A percentile compares a stretch with the other conserved stretches of the same genome.
Conservation (phyloP, 148 eudicot species). For the Arbutus unedo region DNA sequence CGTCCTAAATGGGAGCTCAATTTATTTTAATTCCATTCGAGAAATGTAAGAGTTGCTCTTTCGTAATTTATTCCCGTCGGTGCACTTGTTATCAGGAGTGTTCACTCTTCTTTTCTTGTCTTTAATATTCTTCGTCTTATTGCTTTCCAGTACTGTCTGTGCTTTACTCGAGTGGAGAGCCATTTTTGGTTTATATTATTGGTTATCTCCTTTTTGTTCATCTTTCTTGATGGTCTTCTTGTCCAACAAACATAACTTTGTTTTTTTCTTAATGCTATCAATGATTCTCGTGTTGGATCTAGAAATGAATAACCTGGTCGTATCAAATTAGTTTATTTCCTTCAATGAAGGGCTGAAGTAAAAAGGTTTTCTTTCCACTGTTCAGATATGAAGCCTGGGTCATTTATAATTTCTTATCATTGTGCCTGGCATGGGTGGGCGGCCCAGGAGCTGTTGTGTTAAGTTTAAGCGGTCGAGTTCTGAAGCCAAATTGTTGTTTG, state of each 20-base stretch:
- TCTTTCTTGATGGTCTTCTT: neutral
- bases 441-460: slow-evolving; percentile 97
- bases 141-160: no score
- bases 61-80: neutral
- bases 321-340: neutral
- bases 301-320: neutral
- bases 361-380: neutral
- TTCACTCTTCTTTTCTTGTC: neutral
- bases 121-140: neutral
- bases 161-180: neutral
- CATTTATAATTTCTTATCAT: slow-evolving; percentile 83
- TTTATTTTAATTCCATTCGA: slow-evolving; percentile 81
- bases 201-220: neutral
- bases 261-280: neutral
- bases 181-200: neutral
- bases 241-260: neutral
- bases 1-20: slow-evolving; percentile 60
- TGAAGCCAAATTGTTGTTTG: slow-evolving; percentile 79
- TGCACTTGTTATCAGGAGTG: neutral
- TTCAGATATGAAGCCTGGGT: slow-evolving; percentile 99
- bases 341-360: neutral
- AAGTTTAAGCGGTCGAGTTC: slow-evolving; percentile 74
- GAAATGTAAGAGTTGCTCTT: slow-evolving; percentile 67
- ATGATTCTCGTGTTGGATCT: neutral
- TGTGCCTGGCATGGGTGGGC: slow-evolving; percentile 99